phyloP scores from a whole-genome alignment of 805 yeast genomes.

The Barnettozyma populi region DNA sequence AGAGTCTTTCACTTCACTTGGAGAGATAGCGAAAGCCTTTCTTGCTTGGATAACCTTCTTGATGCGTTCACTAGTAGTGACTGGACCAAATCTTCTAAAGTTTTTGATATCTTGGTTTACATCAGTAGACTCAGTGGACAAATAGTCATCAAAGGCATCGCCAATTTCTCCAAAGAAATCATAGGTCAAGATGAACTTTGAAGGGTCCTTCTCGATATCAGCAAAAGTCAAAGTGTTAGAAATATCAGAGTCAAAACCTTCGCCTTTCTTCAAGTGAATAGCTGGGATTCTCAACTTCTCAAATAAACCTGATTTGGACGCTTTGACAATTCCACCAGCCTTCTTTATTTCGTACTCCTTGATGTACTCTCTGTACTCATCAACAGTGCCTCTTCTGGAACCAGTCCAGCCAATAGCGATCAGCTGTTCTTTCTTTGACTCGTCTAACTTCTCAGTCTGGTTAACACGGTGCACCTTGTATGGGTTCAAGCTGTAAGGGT shows the following conservation, averaged over 20 bases:
- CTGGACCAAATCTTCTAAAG: conserved; percentile 64
- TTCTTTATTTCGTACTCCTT: conserved; percentile 58
- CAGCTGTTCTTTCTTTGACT: conserved; percentile 37
- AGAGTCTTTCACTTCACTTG: conserved; percentile 2
- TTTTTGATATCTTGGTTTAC: conserved; percentile 46
- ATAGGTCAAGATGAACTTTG: conserved; percentile 49
- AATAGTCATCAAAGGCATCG: conserved; percentile 37
- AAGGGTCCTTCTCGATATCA: conserved; percentile 32
- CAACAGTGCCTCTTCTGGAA: conserved; percentile 63
- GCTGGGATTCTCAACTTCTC: conserved; percentile 55
- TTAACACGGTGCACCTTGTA: conserved; percentile 26
- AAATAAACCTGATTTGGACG: conserved; percentile 69
- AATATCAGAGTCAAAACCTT: conserved; percentile 65
- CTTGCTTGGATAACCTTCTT: conserved; percentile 26
- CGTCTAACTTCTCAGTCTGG: conserved; percentile 30
- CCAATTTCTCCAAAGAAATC: conserved; percentile 51
- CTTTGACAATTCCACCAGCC: conserved; percentile 72
- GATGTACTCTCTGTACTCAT: conserved; percentile 65
- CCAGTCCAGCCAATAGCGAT: conserved; percentile 91
- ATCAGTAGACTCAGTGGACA: conserved; percentile 28
- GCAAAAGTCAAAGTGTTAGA: conserved; percentile 34
- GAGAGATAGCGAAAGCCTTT: conserved; percentile 8
- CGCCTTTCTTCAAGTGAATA: conserved; percentile 61
- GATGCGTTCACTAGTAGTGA: conserved; percentile 40
- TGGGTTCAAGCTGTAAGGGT: conserved; percentile 59